phyloP scores from a whole-genome alignment of 306 rosid genomes.

The Trichosanthes cucumerina region DNA sequence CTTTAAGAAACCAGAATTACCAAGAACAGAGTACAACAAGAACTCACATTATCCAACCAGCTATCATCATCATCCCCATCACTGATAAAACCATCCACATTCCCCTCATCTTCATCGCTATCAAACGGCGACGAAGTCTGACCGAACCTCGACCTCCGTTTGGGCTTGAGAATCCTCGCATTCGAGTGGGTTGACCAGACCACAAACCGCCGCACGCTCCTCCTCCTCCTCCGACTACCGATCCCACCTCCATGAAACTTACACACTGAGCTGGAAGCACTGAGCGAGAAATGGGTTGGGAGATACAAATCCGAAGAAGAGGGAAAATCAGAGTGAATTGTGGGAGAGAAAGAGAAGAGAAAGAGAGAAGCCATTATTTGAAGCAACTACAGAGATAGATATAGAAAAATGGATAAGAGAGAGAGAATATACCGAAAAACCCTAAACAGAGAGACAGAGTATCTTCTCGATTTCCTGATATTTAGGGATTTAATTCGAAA shows the following conservation, averaged over 20 bases:
- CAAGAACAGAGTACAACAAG: background rate
- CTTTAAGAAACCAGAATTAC: background rate
- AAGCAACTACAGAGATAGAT: background rate
- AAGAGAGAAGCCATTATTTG: slow-evolving; percentile 35
- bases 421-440: slow-evolving; percentile 69
- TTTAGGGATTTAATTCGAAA: background rate
- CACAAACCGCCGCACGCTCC: slow-evolving; percentile 20
- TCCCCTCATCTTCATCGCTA: slow-evolving; percentile 32
- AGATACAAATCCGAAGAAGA: slow-evolving; percentile 6
- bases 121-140: slow-evolving; percentile 38
- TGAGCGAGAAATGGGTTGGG: background rate
- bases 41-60: slow-evolving; percentile 52
- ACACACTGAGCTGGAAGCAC: background rate
- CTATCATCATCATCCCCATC: slow-evolving; percentile 22
- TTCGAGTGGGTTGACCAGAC: slow-evolving; percentile 68
- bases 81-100: slow-evolving; percentile 6
- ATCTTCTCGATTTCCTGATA: background rate
- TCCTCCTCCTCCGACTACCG: slow-evolving; percentile 6
- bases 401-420: background rate
- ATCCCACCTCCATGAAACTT: background rate
- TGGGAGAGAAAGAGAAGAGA: slow-evolving; percentile 29
- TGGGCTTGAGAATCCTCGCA: slow-evolving; percentile 59
- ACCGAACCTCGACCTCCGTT: slow-evolving; percentile 50
- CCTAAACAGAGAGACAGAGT: slow-evolving; percentile 27
- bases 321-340: slow-evolving; percentile 12